Evolutionary conservation across 441 rosid species (phyloP).

Genomic region (Pelargonium citronellum): DNA sequence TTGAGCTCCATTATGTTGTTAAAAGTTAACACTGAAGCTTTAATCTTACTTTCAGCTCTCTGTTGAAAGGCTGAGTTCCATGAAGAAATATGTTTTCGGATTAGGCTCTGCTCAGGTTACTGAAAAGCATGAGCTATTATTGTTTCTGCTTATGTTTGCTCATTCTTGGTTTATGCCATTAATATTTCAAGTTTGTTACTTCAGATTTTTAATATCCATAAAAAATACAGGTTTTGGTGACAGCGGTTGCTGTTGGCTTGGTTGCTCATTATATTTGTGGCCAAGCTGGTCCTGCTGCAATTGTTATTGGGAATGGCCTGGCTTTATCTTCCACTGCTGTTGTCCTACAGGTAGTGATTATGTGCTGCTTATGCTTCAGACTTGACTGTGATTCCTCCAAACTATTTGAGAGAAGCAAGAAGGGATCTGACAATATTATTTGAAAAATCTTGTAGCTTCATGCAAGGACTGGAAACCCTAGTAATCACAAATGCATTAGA

Average conservation of each 20-base stretch:
- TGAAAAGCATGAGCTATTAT: constrained; percentile 19
- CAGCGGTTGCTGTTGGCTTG: constrained; percentile 82
- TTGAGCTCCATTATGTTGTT: constrained; percentile 21
- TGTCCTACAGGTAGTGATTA: constrained; percentile 69
- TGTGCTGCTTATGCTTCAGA: constrained; percentile 17
- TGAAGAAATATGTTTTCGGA: constrained; percentile 99
- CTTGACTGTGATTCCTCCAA: constrained; percentile 5
- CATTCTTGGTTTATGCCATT: constrained; percentile 13
- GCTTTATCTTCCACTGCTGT: constrained; percentile 98
- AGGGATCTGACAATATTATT: neutral
- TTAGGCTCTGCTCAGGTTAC: constrained; percentile 92
- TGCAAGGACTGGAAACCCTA: constrained; percentile 1
- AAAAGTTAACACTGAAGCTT: constrained; percentile 23
- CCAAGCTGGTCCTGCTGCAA: constrained; percentile 84
- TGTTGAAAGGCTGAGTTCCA: constrained; percentile 96
- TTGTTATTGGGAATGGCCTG: constrained; percentile 94
- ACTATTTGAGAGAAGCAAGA: constrained; percentile 1
- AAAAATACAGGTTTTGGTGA: constrained; percentile 70
- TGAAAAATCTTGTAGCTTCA: neutral
- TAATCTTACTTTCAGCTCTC: constrained; percentile 56
- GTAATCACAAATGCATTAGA: neutral
- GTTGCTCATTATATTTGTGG: constrained; percentile 73
- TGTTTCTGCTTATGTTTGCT: constrained; percentile 8
- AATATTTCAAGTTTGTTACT: constrained; percentile 15
- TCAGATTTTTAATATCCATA: constrained; percentile 22